Evolutionary conservation across 352 stramenopile genomes (phyloP).

Genomic region (Pythium brachiatum): DNA sequence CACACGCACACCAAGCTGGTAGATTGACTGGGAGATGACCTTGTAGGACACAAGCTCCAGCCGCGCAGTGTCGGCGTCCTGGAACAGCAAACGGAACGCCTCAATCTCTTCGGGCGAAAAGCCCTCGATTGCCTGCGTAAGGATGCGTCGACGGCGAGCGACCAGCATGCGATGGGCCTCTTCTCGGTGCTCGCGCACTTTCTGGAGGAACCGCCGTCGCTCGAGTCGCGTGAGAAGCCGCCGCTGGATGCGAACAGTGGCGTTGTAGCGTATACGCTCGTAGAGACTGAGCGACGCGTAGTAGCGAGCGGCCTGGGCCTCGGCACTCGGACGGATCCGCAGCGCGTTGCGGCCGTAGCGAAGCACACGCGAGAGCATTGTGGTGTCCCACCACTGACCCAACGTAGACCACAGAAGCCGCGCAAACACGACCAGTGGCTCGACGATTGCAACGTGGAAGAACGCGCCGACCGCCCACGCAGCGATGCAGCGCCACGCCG

Average conservation of each 20-base stretch:
- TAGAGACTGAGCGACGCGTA: constrained; percentile 64
- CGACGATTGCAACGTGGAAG: constrained; percentile 49
- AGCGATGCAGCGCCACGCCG: constrained; percentile 51
- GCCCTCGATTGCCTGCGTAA: constrained; percentile 53
- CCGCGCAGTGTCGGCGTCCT: constrained; percentile 52
- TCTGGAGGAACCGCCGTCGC: constrained; percentile 47
- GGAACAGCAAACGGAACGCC: constrained; percentile 66
- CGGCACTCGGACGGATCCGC: constrained; percentile 42
- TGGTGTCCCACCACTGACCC: constrained; percentile 52
- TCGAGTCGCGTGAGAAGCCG: constrained; percentile 53
- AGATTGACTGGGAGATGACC: constrained; percentile 69
- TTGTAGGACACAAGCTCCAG: constrained; percentile 64
- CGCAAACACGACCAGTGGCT: constrained; percentile 51
- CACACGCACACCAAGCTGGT: constrained; percentile 66
- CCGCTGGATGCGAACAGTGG: constrained; percentile 63
- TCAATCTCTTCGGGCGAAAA: constrained; percentile 67
- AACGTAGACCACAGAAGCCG: constrained; percentile 52
- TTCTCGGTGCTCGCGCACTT: constrained; percentile 41
- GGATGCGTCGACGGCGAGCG: constrained; percentile 33
- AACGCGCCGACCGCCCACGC: constrained; percentile 43
- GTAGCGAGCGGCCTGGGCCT: constrained; percentile 25
- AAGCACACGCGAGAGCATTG: constrained; percentile 38
- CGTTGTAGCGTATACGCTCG: constrained; percentile 65
- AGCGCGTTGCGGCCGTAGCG: constrained; percentile 44
- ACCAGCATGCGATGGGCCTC: constrained; percentile 38